Base-by-base conservation (phyloP, 805 yeast species). In the Saturnispora sekii region DNA sequence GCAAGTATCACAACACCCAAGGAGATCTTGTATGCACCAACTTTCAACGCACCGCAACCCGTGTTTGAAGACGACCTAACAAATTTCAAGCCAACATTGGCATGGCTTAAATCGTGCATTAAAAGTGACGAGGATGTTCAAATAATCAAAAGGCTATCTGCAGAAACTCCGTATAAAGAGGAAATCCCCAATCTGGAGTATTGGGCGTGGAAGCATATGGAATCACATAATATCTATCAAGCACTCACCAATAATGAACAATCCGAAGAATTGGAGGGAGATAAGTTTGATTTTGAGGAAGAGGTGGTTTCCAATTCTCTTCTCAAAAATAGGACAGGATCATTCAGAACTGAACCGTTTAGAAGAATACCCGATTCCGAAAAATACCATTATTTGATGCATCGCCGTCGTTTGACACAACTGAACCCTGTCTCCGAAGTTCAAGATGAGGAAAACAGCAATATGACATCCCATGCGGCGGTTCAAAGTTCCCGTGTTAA, bases 351-450 rank as follows among this genome's bases (percentile, higher is more conserved):
- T 32, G 77, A 81, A 46, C 95, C 95, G 0, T 85, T 80, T 58
- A 62, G 65, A 38, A 84, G 83, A 59, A 78, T 86, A 33, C 74
- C 82, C 0, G 96, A 88, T 51, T 69, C 76, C 0, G 71, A 79
- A 37, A 89, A 89, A 59, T 67, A 76, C 11, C 82, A 77, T 48
- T 89, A 86, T 57, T 66, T 89, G 44, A 93, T 95, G 2, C 96
- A 88, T 60, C 79, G 93, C 41, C 75, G 85, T 48, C 78, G 74
- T 53, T 63, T 74, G 1, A 76, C 81, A 51, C 69, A 74, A 51
- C 64, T 84, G 49, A 81, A 77, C 47, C 84, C 90, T 0, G 74
- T 84, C n/a, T 80, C 77, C 49, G 62, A 64, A 35, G 81, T 74
- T 40, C 81, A 73, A 29, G 80, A 76, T 16, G 74, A 69, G 16